Evolutionary conservation across 352 stramenopile species (phyloP), one percentile per base, ranked within the genome.

Genomic region (Thraustotheca clavata): DNA sequence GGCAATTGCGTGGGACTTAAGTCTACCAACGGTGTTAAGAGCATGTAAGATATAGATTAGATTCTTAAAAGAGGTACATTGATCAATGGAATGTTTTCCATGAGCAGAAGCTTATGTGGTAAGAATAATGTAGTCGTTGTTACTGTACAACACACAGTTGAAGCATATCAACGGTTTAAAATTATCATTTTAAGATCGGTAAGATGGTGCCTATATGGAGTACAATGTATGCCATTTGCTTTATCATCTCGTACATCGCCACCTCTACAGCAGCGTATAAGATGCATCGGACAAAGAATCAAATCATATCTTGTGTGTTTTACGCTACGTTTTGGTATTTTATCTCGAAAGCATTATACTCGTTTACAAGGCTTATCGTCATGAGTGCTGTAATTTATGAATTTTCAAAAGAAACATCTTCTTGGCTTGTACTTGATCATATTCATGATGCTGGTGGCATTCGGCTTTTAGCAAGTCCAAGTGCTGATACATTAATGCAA

Each of bases 191-290:
- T n/a, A n/a, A n/a, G n/a, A n/a, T n/a, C n/a, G n/a, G n/a, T n/a
- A 47, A 2, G 39, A 47, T 47, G 39, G 35, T 62, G 14, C 55
- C 55, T 22, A 62, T 16, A 50, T 62, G 55, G 55, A 62, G 55
- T 18, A 27, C 52, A 16, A 18, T 62, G 9, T 62, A 62, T 32
- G 35, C 34, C 39, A 46, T 62, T 41, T 27, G 49, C 16, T 48
- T 62, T 29, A 54, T 18, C 22, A 9, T 62, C 55, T 62, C 55
- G 55, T 62, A 54, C 55, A 16, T 62, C 18, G 33, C 55, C 31
- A 48, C 55, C 39, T 27, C 35, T 26, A 14, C 34, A n/a, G 55
- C 55, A 9, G 16, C 34, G 55, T 31, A 20, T 26, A 50, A 38
- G 6, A 33, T 62, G 35, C 26, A 49, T 41, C n/a, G 27, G 31